Base-by-base conservation (phyloP, 129 eudicot species). In the Scalesia atractyloides region DNA sequence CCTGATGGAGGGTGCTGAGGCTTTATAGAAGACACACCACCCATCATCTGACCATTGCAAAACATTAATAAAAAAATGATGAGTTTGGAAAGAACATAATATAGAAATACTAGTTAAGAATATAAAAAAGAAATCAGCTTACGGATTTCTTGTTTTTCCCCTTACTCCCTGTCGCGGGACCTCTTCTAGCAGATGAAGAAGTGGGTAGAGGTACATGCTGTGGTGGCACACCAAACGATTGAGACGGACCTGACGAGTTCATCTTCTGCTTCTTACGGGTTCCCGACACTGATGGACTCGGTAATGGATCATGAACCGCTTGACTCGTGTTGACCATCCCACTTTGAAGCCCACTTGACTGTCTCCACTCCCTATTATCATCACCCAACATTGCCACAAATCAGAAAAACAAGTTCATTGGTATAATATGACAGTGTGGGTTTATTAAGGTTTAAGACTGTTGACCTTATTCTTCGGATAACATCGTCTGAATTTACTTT, bases 231-330 rank as follows among this genome's bases (percentile, higher is more conserved):
- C 87, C 88, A 72, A 86, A 87, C 15, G 95, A 86, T 37, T 89
- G 91, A 50, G 91, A 83, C 68, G 91, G 88, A 34, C 82, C 80
- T 33, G 96, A 82, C 2, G 91, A 79, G 43, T 73, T 85, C 75
- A 86, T 79, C 83, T 87, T 92, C 82, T 83, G 95, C 72, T 89
- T 92, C 72, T 89, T 92, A 49, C 95, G 96, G 69, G 95, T 89
- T 59, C 95, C 98, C 65, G 98, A 85, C 53, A 92, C 74, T 39
- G 97, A 84, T 30, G 96, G 95, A 63, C 96, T 85, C 33, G 98
- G 95, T 54, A 84, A 50, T 33, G 95, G 86, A 48, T 89, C 96
- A 73, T 85, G 98, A 64, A 77, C 85, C 9, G 91, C 81, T 74
- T 79, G 95, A 70, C 82, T 72, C 48, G 86, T 19, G 52, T 76